Evolutionary conservation across 2,329 filamentous ascomycete species (phyloP).

Genomic region (Chrysoporthe deuterocubensis): DNA sequence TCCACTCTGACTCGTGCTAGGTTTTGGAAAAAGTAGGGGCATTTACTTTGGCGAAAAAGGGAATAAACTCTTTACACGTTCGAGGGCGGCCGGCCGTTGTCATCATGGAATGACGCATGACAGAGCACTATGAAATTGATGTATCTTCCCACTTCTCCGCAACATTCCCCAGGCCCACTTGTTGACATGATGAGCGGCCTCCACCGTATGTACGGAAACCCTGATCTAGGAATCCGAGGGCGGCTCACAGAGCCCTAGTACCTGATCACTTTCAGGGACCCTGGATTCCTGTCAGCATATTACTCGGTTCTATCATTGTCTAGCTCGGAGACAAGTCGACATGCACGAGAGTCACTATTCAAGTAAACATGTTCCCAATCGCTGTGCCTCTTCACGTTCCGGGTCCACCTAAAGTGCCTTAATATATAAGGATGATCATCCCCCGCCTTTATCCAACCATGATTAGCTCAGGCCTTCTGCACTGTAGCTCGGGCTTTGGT

Average conservation of each 20-base stretch:
- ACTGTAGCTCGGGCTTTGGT: background rate
- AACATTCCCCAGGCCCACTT: background rate
- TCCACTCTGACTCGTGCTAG: no score
- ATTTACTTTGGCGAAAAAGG: background rate
- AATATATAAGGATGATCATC: background rate
- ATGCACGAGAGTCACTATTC: background rate
- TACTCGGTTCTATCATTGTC: background rate
- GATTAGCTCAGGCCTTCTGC: background rate
- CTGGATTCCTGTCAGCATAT: background rate
- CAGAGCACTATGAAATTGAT: background rate
- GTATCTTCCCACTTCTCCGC: background rate
- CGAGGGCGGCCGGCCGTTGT: background rate
- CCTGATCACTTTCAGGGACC: background rate
- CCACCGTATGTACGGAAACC: background rate
- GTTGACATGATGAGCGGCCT: background rate
- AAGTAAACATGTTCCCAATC: background rate
- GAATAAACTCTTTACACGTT: background rate
- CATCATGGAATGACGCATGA: background rate
- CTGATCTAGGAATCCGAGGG: background rate
- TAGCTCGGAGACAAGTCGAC: background rate
- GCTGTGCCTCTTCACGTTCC: background rate
- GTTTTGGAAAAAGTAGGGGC: background rate
- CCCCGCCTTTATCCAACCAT: background rate
- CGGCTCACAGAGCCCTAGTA: background rate
- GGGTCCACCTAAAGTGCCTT: background rate